Evolutionary conservation across 73 alveolate species (phyloP).

Genomic region (Paramecium octaurelia): DNA sequence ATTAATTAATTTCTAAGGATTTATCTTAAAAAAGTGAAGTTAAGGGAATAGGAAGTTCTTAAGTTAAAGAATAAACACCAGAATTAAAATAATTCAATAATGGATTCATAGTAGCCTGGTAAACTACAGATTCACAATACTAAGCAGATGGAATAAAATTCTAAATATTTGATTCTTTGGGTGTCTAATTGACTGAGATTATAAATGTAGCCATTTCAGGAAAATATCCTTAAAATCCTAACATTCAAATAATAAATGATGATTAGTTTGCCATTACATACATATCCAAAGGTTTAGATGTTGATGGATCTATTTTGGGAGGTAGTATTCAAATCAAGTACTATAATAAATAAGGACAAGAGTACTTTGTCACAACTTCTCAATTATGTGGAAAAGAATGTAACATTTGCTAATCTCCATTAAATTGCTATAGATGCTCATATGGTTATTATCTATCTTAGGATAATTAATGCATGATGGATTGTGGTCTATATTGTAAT

Average conservation of each 20-base stretch:
- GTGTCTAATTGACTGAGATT: neutral
- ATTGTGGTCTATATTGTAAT: neutral
- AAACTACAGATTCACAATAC: neutral
- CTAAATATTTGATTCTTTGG: conserved; percentile 14
- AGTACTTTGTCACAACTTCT: neutral
- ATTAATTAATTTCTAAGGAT: neutral
- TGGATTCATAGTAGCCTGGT: neutral
- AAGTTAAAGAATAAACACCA: neutral
- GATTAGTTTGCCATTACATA: neutral
- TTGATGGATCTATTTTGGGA: neutral
- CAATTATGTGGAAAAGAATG: neutral
- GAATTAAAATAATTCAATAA: neutral
- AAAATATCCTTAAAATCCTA: neutral
- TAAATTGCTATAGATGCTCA: neutral
- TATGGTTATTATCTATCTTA: neutral
- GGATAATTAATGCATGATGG: neutral
- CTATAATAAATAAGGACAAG: neutral
- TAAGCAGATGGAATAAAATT: neutral
- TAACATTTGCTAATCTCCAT: neutral
- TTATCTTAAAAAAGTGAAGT: neutral
- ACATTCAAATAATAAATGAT: neutral
- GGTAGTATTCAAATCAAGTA: neutral
- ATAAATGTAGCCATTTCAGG: neutral
- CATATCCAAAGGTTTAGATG: neutral
- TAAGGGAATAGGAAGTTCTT: neutral